Evolutionary conservation across 2,329 filamentous ascomycete species (phyloP), one percentile per base, ranked within the genome.

Genomic region (Pyrenophora seminiperda): DNA sequence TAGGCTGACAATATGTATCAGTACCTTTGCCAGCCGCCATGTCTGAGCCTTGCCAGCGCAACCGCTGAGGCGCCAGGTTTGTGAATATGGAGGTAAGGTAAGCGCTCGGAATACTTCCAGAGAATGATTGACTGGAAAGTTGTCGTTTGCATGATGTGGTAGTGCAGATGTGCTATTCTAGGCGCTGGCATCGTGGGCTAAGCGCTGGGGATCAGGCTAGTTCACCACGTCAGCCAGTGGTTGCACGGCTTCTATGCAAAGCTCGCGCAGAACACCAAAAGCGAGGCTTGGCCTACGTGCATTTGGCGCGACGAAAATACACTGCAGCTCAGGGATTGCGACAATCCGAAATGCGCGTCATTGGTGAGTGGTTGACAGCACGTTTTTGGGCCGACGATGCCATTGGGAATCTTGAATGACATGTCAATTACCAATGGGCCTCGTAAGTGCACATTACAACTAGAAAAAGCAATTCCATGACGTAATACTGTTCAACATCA

Each of bases 1-100:
- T 66, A 68, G 63, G 65, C 56, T 64, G 55, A 62, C 57, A 64
- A 70, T 72, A 72, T 70, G 69, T 71, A 71, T 57, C 61, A 56
- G 54, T 55, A 56, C 43, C 32, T 47, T 45, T 60, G 58, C 58
- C 61, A 67, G 55, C 59, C 66, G 64, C 65, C 61, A 53, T 58
- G 67, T 67, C 59, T 58, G 53, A 63, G 59, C 54, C 53, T 51
- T 59, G 65, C 65, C 53, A 59, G 63, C 53, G 60, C 64, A 73
- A 59, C 63, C 70, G 70, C 70, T 59, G 69, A 68, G 67, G 68
- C 70, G 67, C 66, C 47, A 63, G 49, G 38, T 50, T 56, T 57
- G 57, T 65, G 59, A 50, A 55, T 61, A 38, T 58, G 56, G 55
- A 66, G 59, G 41, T 51, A 58, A 59, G 49, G 45, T 69, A 72